phyloP scores from a whole-genome alignment of 805 yeast genomes.

The Groenewaldozyma salmanticensis region DNA sequence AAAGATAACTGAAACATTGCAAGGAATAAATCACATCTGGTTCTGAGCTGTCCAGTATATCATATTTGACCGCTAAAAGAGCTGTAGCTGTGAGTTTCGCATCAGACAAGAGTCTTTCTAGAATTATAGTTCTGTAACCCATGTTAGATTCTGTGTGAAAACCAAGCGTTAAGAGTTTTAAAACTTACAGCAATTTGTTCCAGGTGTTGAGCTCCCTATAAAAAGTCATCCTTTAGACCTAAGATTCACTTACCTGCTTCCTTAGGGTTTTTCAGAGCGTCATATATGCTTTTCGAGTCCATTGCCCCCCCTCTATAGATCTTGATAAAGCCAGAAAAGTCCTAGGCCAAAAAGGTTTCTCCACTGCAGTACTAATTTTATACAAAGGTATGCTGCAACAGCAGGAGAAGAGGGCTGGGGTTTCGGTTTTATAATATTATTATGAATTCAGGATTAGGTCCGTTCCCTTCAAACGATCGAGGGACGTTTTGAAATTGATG shows the following conservation, averaged over 20 bases:
- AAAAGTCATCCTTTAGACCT: neutral
- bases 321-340: too few species aligned
- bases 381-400: too few species aligned
- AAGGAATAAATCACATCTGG: constrained; percentile 10
- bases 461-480: too few species aligned
- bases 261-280: constrained; percentile 10
- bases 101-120: constrained; percentile 15
- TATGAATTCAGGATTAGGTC: too few species aligned
- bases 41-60: constrained; percentile 16
- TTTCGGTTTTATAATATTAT: too few species aligned
- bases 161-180: neutral
- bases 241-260: constrained; percentile 10
- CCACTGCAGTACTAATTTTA: too few species aligned
- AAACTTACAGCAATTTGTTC: neutral
- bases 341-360: too few species aligned
- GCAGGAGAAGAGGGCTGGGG: too few species aligned
- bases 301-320: too few species aligned
- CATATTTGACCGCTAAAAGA: constrained; percentile 17
- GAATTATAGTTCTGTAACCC: constrained; percentile 13
- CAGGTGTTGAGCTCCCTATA: neutral
- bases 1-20: constrained; percentile 12
- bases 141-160: constrained; percentile 1
- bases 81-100: constrained; percentile 16
- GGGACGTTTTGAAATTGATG: too few species aligned
- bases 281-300: constrained; percentile 12